phyloP scores from a whole-genome alignment of 495 filamentous ascomycete genomes.

The Chaetomium cochliodes region DNA sequence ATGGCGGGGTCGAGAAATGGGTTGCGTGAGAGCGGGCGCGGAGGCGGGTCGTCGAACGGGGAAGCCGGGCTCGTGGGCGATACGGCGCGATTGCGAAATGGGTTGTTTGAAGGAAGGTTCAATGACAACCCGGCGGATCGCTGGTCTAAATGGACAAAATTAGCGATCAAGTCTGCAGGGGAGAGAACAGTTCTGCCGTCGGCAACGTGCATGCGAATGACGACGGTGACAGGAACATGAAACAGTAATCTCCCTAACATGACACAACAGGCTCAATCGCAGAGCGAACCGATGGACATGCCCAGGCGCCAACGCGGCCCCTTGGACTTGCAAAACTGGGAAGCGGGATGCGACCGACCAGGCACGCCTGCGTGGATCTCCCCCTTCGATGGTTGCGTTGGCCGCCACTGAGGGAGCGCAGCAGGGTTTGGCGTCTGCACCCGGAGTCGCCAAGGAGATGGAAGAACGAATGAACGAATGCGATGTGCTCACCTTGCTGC shows the following conservation, averaged over 20 bases:
- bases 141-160: conserved; percentile 40
- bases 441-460: conserved; percentile 19
- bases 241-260: conserved; percentile 53
- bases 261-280: conserved; percentile 46
- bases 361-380: conserved; percentile 27
- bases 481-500: conserved; percentile 36
- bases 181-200: conserved; percentile 29
- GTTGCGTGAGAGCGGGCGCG: conserved; percentile 80
- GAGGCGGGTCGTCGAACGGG: conserved; percentile 55
- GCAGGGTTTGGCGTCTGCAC: conserved; percentile 12
- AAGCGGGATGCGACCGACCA: conserved; percentile 29
- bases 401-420: conserved; percentile 25
- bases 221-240: conserved; percentile 48
- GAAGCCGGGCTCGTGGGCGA: conserved; percentile 61
- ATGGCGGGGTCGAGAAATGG: conserved; percentile 80
- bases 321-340: conserved; percentile 34
- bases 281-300: conserved; percentile 38
- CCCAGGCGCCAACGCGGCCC: conserved; percentile 26
- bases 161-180: conserved; percentile 33
- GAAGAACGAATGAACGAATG: conserved; percentile 13
- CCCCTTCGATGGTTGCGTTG: conserved; percentile 18
- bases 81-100: conserved; percentile 87
- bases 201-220: conserved; percentile 47
- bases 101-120: conserved; percentile 89
- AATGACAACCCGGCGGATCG: conserved; percentile 54